Percentiles rank a stretch among this genome's conserved stretches.
These are phyloP conservation scores for Cylindrotheca closterium DNA, from an alignment of 108 stramenopile genomes.

Conservation along the genomic window DNA sequence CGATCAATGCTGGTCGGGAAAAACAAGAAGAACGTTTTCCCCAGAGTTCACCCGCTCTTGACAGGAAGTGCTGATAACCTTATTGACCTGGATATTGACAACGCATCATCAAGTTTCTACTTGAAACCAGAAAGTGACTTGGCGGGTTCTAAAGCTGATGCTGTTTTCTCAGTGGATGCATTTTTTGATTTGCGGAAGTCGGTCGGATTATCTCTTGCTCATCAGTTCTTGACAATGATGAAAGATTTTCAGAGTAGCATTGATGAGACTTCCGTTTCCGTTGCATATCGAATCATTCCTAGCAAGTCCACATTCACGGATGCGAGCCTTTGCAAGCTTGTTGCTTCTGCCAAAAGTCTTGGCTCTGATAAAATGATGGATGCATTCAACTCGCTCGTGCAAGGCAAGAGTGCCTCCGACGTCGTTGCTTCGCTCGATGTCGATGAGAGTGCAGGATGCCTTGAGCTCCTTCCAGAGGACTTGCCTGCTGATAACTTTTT, in stretches of 20 bases:
- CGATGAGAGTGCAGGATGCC: background rate
- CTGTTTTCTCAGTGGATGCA: constrained; percentile 60
- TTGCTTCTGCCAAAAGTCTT: constrained; percentile 29
- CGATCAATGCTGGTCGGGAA: constrained; percentile 56
- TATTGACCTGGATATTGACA: constrained; percentile 23
- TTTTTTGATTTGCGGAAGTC: constrained; percentile 51
- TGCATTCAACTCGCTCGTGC: constrained; percentile 8
- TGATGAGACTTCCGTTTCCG: constrained; percentile 28
- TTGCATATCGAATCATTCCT: constrained; percentile 65
- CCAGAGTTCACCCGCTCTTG: constrained; percentile 61
- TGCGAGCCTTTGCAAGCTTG: constrained; percentile 32
- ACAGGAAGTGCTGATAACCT: constrained; percentile 9
- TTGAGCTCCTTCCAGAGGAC: constrained; percentile 13
- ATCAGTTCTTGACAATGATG: constrained; percentile 45
- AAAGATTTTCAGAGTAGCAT: constrained; percentile 25
- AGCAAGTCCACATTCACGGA: constrained; percentile 25
- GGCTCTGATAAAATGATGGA: constrained; percentile 16
- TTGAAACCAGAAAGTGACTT: constrained; percentile 36
- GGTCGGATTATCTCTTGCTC: constrained; percentile 35
- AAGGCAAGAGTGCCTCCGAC: constrained; percentile 3
- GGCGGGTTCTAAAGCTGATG: constrained; percentile 30
- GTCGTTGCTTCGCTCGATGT: background rate
- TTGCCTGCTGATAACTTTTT: constrained; percentile 44
- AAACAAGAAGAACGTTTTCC: constrained; percentile 47
- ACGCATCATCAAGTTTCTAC: constrained; percentile 9